These are phyloP conservation scores for Vinca minor DNA, from an alignment of 257 asterid species.

Conservation along the genomic window DNA sequence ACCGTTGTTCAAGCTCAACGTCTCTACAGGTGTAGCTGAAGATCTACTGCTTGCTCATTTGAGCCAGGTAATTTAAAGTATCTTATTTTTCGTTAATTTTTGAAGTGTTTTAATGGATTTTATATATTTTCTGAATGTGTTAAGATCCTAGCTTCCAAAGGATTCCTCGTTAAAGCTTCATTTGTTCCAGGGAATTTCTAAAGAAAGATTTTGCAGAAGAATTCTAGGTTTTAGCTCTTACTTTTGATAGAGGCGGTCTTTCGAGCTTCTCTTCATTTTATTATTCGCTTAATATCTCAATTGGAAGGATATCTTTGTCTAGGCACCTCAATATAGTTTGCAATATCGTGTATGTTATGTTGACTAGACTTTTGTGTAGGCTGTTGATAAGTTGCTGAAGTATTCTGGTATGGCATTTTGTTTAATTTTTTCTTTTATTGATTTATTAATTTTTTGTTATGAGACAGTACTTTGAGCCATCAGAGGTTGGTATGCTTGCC, in stretches of 20 bases:
- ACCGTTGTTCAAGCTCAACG: constrained; percentile 76
- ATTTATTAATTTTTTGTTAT: background rate
- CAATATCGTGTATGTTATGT: too few relatives aligned
- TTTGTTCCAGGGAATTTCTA: background rate
- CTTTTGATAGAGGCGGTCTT: background rate
- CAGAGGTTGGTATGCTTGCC: constrained; percentile 82
- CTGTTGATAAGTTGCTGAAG: background rate
- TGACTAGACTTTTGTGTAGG: background rate
- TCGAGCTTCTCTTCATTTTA: background rate
- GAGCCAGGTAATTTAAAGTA: constrained; percentile 49
- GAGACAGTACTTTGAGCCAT: constrained; percentile 72
- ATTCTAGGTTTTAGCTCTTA: background rate
- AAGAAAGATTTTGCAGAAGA: background rate
- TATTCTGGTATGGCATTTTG: background rate
- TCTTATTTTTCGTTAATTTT: background rate
- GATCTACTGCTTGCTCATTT: constrained; percentile 69
- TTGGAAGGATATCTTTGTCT: background rate
- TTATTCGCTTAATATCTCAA: background rate
- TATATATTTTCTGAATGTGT: background rate
- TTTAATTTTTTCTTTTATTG: background rate
- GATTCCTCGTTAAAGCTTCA: background rate
- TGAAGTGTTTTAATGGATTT: too few relatives aligned
- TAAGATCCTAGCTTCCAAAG: too few relatives aligned
- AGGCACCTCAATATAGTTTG: background rate
- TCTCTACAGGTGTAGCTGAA: constrained; percentile 60